phyloP scores from a whole-genome alignment of 2,329 filamentous ascomycete species.

The Pseudogymnoascus sp. region DNA sequence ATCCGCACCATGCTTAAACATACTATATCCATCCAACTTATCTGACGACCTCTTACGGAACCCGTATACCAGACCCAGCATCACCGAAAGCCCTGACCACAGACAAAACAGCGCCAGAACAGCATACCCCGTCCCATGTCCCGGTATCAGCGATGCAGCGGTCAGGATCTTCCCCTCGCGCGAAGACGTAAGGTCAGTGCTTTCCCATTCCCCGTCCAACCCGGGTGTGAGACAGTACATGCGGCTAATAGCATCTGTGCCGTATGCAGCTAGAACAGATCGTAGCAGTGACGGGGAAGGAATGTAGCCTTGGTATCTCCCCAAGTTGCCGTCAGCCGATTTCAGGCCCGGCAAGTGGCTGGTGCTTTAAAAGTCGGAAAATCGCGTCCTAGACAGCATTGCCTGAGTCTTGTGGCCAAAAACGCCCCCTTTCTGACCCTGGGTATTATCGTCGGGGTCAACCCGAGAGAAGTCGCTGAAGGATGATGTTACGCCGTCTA shows the following conservation, averaged over 20 bases:
- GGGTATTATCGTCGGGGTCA: neutral
- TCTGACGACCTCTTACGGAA: constrained; percentile 2
- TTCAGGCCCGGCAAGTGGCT: neutral
- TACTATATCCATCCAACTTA: constrained; percentile 5
- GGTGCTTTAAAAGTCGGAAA: neutral
- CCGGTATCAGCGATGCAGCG: neutral
- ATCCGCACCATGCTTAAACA: neutral
- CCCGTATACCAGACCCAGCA: neutral
- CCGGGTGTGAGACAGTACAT: neutral
- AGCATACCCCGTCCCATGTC: neutral
- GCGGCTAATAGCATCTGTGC: neutral
- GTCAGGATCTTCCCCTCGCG: neutral
- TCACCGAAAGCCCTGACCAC: neutral
- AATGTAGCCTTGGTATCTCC: neutral
- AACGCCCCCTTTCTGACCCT: neutral
- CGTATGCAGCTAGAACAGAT: neutral
- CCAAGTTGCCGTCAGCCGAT: too few species aligned
- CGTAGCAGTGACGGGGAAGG: neutral
- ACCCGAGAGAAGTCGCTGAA: neutral
- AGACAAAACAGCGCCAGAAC: constrained; percentile 1
- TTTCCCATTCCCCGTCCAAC: neutral
- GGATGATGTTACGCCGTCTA: neutral
- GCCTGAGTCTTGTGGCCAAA: neutral
- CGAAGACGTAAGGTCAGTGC: neutral
- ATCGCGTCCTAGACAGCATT: neutral